A percentile compares a stretch with the other conserved stretches of the same genome.
phyloP scores from a whole-genome alignment of 1,284 basidiomycete genomes.

The Ganoderma resinaceum region DNA sequence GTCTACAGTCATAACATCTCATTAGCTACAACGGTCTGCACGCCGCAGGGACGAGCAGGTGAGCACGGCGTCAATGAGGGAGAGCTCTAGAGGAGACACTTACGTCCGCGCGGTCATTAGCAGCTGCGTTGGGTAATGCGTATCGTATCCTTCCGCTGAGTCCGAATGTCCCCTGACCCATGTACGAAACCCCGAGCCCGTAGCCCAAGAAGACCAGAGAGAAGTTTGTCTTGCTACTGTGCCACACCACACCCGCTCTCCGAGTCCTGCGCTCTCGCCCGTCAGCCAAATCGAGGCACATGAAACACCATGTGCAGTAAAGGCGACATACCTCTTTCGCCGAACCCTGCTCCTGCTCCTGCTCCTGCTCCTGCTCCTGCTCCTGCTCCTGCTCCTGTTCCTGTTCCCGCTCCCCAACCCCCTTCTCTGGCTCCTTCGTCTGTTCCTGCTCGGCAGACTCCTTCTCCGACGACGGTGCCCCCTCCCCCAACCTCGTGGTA shows the following conservation, averaged over 20 bases:
- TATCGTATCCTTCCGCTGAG: not conserved
- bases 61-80: not conserved
- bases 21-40: not conserved
- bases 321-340: not conserved
- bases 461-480: not conserved
- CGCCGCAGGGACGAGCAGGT: not conserved
- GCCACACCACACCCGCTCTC: not conserved
- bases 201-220: not conserved
- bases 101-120: not conserved
- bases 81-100: not conserved
- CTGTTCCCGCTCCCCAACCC: not conserved
- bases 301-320: no score
- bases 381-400: not conserved
- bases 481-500: not conserved
- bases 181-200: not conserved
- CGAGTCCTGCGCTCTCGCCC: not conserved
- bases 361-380: not conserved
- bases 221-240: not conserved
- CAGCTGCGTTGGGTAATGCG: slow-evolving; percentile 1
- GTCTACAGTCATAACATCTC: not conserved
- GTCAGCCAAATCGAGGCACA: not conserved
- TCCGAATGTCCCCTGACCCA: not conserved
- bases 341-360: not conserved
- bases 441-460: not conserved
- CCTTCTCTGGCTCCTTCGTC: not conserved